Base-by-base conservation (phyloP, 768 basidiomycete genomes). In the Suillus sp. region DNA sequence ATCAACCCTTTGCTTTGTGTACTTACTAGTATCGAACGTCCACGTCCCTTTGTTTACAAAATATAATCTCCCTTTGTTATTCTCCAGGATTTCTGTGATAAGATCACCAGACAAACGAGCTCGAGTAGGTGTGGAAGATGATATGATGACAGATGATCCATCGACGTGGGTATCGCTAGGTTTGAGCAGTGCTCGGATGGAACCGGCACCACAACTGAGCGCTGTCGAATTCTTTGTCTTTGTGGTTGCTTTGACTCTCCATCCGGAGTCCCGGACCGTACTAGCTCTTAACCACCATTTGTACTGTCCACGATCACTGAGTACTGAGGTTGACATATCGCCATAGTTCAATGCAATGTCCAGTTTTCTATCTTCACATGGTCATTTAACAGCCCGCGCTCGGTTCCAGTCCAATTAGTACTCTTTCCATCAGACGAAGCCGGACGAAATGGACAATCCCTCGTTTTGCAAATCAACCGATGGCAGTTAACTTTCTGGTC, bases 371-470 rank as follows among this genome's bases (percentile, higher is more conserved):
- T 32, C 32, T n/a, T n/a, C 20, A 10, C 42, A n/a, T 43, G 20
- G 20, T 20, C 42, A 20, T 20, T n/a, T 9, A 43, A 43, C 20
- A 51, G 16, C 80, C 42, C 42, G 18, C 16, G 8, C 20, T 43
- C 42, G 9, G 20, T n/a, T 20, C 42, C 20, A 9, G 9, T 9
- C 3, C 42, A n/a, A 9, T 32, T 32, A n/a, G n/a, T 32, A 5
- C 32, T 20, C 9, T n/a, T 10, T 32, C 32, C 9, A 43, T 43
- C n/a, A n/a, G 20, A n/a, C 42, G 3, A n/a, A 45, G n/a, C 10
- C n/a, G 20, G 43, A 9, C 81, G 30, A 80, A 83, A 51, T 83
- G 83, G 58, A 83, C 87, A n/a, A 30, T 85, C 86, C 16, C 70
- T 71, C 34, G 81, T 84, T 45, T 86, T 30, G 51, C 8, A 53